Evolutionary conservation across 1,284 basidiomycete species (phyloP), one percentile per base, ranked within the genome.

Genomic region (Macrocybe sp.): DNA sequence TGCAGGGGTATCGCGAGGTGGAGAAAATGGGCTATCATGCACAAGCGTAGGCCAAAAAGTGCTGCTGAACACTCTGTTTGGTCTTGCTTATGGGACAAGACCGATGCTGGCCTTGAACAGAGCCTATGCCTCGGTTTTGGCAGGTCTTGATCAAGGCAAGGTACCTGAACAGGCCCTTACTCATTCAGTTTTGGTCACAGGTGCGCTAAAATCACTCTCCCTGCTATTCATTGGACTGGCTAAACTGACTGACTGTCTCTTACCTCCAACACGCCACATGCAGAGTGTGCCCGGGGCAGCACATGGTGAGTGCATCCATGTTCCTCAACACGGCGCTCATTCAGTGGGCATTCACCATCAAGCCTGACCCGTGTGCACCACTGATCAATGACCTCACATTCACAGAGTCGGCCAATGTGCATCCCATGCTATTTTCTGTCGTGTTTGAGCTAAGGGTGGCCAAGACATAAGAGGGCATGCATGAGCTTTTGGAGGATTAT

Each of bases 331-430:
- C 77, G 0, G 78, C 79, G 0, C 65, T 81, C 8, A 59, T 78
- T 1, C 68, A 79, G n/a, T 84, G 81, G 80, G 73, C 80, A 0
- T 84, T 84, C 64, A 66, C 56, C 0, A 66, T 85, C 12, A 58
- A 59, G 0, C 58, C 72, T 35, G 79, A 83, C 53, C 65, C 71
- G 0, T 55, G 61, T 7, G 22, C 22, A 0, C 60, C 65, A 2
- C 78, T 78, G 0, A 82, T 85, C 44, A 76, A 85, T 55, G 69
- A 72, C 5, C 64, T 74, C 44, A 78, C 70, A 0, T 81, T 83
- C 50, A 78, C 76, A 2, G 76, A 79, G 49, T 74, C 72, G 1
- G 74, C 77, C 7, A 79, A 82, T 54, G 68, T 73, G 0, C 79
- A 82, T 45, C 79, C 80, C 1, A 56, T 71, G 41, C 77, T 76